Evolutionary conservation across 768 basidiomycete genomes (phyloP).

Genomic region (Hysterangium stoloniferum): DNA sequence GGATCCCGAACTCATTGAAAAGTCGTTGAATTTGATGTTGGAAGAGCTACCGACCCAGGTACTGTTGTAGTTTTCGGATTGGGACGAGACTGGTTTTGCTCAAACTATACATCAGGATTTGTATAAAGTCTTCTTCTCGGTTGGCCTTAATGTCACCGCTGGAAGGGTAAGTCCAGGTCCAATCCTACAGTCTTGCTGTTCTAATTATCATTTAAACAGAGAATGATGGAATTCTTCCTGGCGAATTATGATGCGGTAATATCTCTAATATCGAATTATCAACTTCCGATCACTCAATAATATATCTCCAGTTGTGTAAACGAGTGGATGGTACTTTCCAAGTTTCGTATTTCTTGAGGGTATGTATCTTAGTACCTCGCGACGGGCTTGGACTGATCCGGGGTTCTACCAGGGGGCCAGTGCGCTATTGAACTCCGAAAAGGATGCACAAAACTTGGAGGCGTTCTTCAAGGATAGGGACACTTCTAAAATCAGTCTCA

Average conservation of each 20-base stretch:
- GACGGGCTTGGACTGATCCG: neutral
- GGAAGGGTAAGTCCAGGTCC: slow-evolving; percentile 26
- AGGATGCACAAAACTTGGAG: slow-evolving; percentile 55
- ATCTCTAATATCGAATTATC: slow-evolving; percentile 6
- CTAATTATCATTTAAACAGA: neutral
- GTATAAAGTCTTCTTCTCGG: slow-evolving; percentile 52
- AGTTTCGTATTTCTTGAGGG: slow-evolving; percentile 45
- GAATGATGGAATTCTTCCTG: slow-evolving; percentile 55
- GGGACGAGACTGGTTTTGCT: slow-evolving; percentile 36
- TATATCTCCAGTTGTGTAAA: slow-evolving; percentile 42
- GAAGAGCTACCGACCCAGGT: slow-evolving; percentile 53
- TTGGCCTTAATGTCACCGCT: slow-evolving; percentile 47
- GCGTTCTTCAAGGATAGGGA: slow-evolving; percentile 76
- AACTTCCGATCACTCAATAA: slow-evolving; percentile 4
- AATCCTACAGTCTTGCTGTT: neutral
- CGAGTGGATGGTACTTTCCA: slow-evolving; percentile 68
- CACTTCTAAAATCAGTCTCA: slow-evolving; percentile 57
- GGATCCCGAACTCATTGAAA: slow-evolving; percentile 47
- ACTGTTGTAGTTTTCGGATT: slow-evolving; percentile 51
- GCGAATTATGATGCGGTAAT: slow-evolving; percentile 59
- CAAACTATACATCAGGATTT: slow-evolving; percentile 56
- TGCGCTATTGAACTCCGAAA: slow-evolving; percentile 49
- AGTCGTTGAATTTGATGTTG: slow-evolving; percentile 56
- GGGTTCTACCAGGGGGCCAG: slow-evolving; percentile 29
- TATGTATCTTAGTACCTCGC: slow-evolving; percentile 25